Percentiles rank a stretch among this genome's conserved stretches.
Evolutionary conservation across 306 rosid genomes (phyloP).

Genomic region (Pachyrhizus erosus): DNA sequence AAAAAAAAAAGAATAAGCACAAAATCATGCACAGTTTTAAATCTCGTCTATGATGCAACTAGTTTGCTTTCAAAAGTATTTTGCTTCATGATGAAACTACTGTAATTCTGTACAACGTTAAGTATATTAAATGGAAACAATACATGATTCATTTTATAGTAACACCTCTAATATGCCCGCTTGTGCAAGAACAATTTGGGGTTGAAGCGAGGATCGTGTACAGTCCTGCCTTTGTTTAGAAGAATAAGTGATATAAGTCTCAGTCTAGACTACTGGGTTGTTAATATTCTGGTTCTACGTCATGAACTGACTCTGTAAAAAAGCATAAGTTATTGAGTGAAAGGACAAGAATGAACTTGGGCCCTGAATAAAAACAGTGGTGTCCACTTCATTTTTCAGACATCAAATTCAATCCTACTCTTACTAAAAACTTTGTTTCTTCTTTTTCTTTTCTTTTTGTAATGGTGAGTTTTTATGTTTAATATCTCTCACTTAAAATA

Average conservation of each 20-base stretch:
- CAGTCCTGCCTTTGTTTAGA: background rate
- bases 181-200: background rate
- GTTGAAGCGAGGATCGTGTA: background rate
- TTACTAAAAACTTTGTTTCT: no score
- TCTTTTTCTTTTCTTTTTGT: no score
- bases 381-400: background rate
- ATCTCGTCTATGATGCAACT: background rate
- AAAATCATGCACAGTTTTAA: background rate
- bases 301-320: background rate
- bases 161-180: background rate
- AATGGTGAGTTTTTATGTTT: no score
- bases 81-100: background rate
- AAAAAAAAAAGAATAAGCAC: no score
- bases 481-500: no score
- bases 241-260: no score
- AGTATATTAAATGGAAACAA: background rate
- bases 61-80: background rate
- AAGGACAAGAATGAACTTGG: background rate
- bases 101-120: background rate
- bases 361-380: background rate
- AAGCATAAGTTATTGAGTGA: background rate
- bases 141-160: background rate
- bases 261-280: background rate
- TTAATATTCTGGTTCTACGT: background rate
- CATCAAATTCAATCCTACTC: no score